phyloP scores from a whole-genome alignment of 306 rosid genomes.

The Glycine latifolia region DNA sequence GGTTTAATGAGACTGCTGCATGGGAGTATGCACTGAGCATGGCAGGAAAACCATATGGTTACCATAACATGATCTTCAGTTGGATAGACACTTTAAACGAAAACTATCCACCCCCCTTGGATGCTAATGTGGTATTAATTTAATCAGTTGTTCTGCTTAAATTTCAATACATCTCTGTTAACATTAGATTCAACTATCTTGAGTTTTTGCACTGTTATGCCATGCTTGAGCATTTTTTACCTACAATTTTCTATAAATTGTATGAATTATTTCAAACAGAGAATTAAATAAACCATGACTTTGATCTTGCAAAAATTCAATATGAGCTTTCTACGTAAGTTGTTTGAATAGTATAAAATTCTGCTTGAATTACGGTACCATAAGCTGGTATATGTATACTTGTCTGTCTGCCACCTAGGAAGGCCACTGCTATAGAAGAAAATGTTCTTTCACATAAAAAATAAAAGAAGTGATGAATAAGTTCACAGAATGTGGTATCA shows the following conservation, averaged over 20 bases:
- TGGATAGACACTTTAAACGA: conserved; percentile 87
- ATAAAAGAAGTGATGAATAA: not conserved
- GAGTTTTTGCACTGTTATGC: conserved; percentile 24
- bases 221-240: not conserved
- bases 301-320: conserved; percentile 12
- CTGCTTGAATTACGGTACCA: not conserved
- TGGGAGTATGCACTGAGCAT: conserved; percentile 95
- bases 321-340: conserved; percentile 8
- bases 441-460: conserved; percentile 3
- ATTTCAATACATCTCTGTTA: conserved; percentile 17
- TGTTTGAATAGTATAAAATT: not conserved
- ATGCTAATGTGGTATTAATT: conserved; percentile 82
- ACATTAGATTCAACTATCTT: conserved; percentile 7
- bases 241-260: conserved; percentile 1
- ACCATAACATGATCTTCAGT: conserved; percentile 95
- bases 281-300: conserved; percentile 16
- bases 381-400: conserved; percentile 2
- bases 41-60: conserved; percentile 90
- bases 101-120: conserved; percentile 97
- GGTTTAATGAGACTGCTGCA: conserved; percentile 92
- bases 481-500: not conserved
- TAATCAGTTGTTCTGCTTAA: conserved; percentile 26
- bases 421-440: conserved; percentile 20
- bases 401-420: conserved; percentile 16
- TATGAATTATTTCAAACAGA: conserved; percentile 16